Evolutionary conservation across 768 basidiomycete genomes (phyloP), one percentile per base, ranked within the genome.

Genomic region (Termitomyces sp.): DNA sequence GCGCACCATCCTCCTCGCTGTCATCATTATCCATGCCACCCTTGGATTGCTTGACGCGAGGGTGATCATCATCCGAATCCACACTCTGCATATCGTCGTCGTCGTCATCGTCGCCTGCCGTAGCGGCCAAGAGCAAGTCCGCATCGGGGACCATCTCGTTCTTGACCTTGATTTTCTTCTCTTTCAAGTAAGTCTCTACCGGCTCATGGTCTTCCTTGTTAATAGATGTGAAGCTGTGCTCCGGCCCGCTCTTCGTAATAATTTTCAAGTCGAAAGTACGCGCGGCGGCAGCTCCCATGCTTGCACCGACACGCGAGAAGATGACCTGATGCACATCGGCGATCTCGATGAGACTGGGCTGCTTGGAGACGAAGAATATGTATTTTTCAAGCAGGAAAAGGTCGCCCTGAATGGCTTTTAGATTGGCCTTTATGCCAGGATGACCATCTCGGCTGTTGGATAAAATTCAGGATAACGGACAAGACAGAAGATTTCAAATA

Each of bases 311-410:
- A 60, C 96, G 91, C 9, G 94, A 96, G 81, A 98, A 97, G 55
- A 94, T 81, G 61, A 92, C 90, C 73, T 91, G 89, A 65, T 92
- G 88, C 63, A 98, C 91, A 67, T 97, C 94, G 57, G 85, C 84
- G 64, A 96, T 87, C 67, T 96, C 93, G 67, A 98, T 84, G 69
- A 97, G 88, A 38, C 87, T 86, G 1, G 97, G 96, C 66, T 92
- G 89, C 75, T 98, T 98, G 59, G 96, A 95, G 63, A 98, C 94
- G 78, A 98, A 98, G 76, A 99, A 94, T 52, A 99, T 83, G 73
- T 91, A 93, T 84, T 98, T 98, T 69, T 98, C 97, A 65, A 99
- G 88, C 81, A 98, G 85, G 84, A 97, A 98, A 36, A 99, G 86
- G 72, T 98, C 95, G 62, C 97, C 97, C 74, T 96, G 94, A 4